Base-by-base conservation (phyloP, 2,329 filamentous ascomycete species). In the Penicillium palitans region DNA sequence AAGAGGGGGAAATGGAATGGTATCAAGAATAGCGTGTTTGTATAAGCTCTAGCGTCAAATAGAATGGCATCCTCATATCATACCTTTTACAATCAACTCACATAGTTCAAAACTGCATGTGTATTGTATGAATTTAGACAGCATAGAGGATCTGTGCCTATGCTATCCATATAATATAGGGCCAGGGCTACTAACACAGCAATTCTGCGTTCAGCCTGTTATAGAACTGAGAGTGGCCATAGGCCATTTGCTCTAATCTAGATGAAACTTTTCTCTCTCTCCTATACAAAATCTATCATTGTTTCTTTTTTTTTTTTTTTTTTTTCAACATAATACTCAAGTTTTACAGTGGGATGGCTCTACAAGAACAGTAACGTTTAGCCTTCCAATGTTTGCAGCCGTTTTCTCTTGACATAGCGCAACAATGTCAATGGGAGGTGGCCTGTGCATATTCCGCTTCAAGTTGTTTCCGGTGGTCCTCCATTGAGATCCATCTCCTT, bases 1-100 rank as follows among this genome's bases (percentile, higher is more conserved):
- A 45, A 31, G 25, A 52, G 45, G 29, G 37, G 57, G 25, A 39
- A 17, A 55, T n/a, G 57, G 46, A 41, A 44, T 44, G 50, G 13
- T 25, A 33, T 46, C n/a, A 33, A 52, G 17, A 37, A 27, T 35
- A 52, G 47, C 60, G 55, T 37, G 21, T 52, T 17, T 31, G 12
- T 44, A 19, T 9, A 19, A 39, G 29, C 15, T 19, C 27, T 45
- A 40, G 8, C 17, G 19, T 27, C 15, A 17, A 50, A 21, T 29
- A 37, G 51, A 52, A 52, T 44, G 40, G 15, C 29, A 42, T 52
- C 24, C 19, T 49, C 6, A 51, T 10, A 19, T 49, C 6, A 51
- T 10, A 19, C 15, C 17, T 10, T 21, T 17, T 51, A 51, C 12
- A 13, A 2, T n/a, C 4, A 17, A 51, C 3, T 19, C n/a, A 33